These are phyloP conservation scores for Tritrichomonas musculus DNA, from an alignment of 208 protist genomes.

Conservation along the genomic window DNA sequence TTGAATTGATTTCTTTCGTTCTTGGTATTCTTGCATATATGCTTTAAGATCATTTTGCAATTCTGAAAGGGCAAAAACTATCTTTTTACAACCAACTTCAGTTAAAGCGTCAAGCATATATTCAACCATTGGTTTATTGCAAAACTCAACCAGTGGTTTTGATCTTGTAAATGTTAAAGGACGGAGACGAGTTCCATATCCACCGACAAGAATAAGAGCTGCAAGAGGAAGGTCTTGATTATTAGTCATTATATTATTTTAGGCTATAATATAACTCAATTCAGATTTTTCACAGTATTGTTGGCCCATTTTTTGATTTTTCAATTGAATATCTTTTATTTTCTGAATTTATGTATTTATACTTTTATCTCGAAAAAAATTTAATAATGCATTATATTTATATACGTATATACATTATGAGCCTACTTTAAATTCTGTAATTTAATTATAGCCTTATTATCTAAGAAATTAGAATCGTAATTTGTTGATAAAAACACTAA, in stretches of 20 bases:
- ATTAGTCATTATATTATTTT: background rate
- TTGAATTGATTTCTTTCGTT: constrained; percentile 67
- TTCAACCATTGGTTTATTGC: constrained; percentile 91
- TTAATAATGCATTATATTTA: too few species aligned
- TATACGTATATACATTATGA: too few species aligned
- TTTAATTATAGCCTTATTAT: too few species aligned
- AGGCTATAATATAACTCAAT: too few species aligned
- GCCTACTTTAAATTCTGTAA: too few species aligned
- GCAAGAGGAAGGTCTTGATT: background rate
- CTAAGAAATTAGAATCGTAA: too few species aligned
- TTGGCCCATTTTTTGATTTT: too few species aligned
- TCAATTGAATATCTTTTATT: too few species aligned
- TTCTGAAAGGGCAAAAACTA: constrained; percentile 89
- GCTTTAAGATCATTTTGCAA: constrained; percentile 80
- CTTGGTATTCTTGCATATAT: constrained; percentile 66
- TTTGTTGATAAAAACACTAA: too few species aligned
- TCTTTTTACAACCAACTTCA: constrained; percentile 69
- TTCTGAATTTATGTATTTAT: too few species aligned
- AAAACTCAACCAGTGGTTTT: constrained; percentile 91
- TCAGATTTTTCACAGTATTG: too few species aligned
- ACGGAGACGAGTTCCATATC: constrained; percentile 74
- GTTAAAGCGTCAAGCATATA: constrained; percentile 87
- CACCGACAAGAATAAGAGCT: constrained; percentile 67
- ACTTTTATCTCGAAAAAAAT: too few species aligned
- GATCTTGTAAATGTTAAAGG: constrained; percentile 86